phyloP scores from a whole-genome alignment of 345 rosid species.

The Raphanus sativus region DNA sequence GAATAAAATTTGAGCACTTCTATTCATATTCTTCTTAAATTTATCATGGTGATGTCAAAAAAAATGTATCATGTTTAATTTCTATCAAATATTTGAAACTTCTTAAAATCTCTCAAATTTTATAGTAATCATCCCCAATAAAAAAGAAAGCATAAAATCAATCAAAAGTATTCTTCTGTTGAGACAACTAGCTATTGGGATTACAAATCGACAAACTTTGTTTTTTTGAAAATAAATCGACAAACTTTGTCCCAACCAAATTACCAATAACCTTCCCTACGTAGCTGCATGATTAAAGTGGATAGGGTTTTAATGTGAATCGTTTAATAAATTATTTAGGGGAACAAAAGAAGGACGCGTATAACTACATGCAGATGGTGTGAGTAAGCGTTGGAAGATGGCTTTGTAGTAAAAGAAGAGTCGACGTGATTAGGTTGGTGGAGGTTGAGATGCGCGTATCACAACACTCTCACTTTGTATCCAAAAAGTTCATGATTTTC shows the following conservation, averaged over 20 bases:
- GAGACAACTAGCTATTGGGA: not conserved
- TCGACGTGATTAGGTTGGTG: slow-evolving; percentile 25
- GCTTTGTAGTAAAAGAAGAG: slow-evolving; percentile 23
- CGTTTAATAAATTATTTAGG: not conserved
- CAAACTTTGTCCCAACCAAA: not conserved
- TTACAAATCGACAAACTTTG: not conserved
- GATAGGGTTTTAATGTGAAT: not conserved
- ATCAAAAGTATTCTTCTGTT: not conserved
- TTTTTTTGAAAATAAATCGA: too few relatives aligned
- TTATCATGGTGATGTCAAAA: too few relatives aligned
- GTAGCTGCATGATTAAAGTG: not conserved
- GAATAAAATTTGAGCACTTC: not conserved
- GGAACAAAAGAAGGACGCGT: not conserved
- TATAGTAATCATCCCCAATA: not conserved
- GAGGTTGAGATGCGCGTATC: slow-evolving; percentile 32
- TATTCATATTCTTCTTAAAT: not conserved
- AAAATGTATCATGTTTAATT: not conserved
- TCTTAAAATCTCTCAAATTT: not conserved
- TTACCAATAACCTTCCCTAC: not conserved
- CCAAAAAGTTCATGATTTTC: slow-evolving; percentile 12
- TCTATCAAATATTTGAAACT: not conserved
- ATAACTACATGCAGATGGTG: slow-evolving; percentile 11
- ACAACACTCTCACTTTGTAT: slow-evolving; percentile 34
- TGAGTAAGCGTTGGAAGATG: slow-evolving; percentile 25
- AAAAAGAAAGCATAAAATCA: not conserved